Evolutionary conservation across 1,284 basidiomycete genomes (phyloP).

Genomic region (Mycosarcoma mackinlayi): DNA sequence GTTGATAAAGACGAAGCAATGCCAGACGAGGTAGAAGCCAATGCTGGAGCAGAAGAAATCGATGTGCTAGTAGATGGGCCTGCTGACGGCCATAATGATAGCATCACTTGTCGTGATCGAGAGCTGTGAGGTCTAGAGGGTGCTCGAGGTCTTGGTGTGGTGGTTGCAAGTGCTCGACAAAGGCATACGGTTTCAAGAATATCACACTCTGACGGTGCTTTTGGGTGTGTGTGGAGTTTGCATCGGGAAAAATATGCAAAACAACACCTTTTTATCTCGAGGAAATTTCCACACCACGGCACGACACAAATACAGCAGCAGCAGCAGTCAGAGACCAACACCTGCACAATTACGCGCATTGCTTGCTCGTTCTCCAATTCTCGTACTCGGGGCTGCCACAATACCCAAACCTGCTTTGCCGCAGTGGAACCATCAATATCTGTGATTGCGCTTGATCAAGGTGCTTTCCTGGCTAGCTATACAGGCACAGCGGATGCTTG

Average conservation of each 20-base stretch:
- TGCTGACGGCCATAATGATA: conserved; percentile 9
- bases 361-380: background rate
- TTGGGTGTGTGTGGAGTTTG: conserved; percentile 1
- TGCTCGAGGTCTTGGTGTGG: background rate
- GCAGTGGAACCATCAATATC: no score
- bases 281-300: no score
- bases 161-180: no score
- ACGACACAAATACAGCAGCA: no score
- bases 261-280: background rate
- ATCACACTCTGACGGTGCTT: no score
- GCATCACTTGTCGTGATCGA: background rate
- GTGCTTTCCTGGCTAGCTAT: background rate
- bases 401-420: no score
- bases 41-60: background rate
- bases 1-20: background rate
- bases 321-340: conserved; percentile 10
- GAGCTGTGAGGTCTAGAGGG: background rate
- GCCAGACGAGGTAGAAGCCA: background rate
- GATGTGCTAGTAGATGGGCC: conserved; percentile 4
- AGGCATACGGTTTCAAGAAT: no score
- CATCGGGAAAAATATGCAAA: background rate
- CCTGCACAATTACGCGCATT: background rate
- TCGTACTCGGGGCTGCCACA: no score
- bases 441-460: no score
- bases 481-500: no score